Evolutionary conservation across 441 rosid species (phyloP), one percentile per base, ranked within the genome.

Genomic region (Corymbia citriodora): DNA sequence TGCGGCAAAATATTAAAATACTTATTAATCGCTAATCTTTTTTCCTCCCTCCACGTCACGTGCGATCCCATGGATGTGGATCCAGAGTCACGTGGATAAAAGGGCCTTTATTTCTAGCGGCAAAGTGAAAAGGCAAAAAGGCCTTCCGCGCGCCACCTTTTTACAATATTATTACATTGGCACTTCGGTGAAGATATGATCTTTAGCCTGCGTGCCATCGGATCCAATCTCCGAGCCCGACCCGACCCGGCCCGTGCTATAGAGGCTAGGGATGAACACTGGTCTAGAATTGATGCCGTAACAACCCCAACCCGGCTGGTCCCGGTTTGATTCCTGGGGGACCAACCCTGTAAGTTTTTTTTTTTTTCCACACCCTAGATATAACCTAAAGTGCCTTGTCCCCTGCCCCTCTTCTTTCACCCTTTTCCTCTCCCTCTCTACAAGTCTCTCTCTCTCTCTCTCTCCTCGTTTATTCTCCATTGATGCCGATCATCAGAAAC

Each of bases 271-370:
- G 29, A 29, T 57, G 63, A 23, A 7, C 3, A 59, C 25, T 59
- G n/a, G n/a, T 25, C n/a, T 2, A 59, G 10, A 59, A 29, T 59
- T 59, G 65, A 59, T 59, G 45, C 45, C 45, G 45, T 40, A 40
- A 40, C 45, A 6, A 40, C 6, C 45, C 45, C 45, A 59, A 59
- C n/a, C 1, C 0, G 14, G 3, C n/a, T 29, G 25, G 0, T 59
- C 25, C n/a, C 5, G 1, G 6, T 59, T 19, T 13, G 3, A 59
- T 59, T 59, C 11, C n/a, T 3, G 0, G 11, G 65, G n/a, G n/a
- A 40, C 45, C 14, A 59, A 59, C 29, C 25, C 5, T 59, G 11
- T 59, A 59, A 59, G 29, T 25, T 2, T 59, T 23, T 40, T 40
- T 57, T 59, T 59, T 57, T 59, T 59, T 2, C 7, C n/a, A 25